Base-by-base conservation (phyloP, 768 basidiomycete genomes). In the Mycena sanguinolenta region DNA sequence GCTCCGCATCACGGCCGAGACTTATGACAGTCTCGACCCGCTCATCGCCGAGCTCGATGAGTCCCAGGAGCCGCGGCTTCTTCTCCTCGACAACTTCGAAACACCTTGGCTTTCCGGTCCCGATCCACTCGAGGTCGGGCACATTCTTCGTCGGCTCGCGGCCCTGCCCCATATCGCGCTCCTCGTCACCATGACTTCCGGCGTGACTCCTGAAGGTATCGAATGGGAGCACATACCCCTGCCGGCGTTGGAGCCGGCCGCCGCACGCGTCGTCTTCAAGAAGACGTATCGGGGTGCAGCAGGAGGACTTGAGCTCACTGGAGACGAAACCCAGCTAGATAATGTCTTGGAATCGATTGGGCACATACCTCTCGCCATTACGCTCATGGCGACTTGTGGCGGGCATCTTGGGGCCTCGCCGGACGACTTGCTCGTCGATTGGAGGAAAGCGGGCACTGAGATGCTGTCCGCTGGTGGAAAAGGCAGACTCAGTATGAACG, bases 51-150 rank as follows among this genome's bases (percentile, higher is more conserved):
- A 77, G 58, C 77, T 80, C 23, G 53, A 69, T 30, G 50, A 63
- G 27, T 68, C 75, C 14, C 70, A 69, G 21, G 71, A 74, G 6
- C 78, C 75, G 8, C 70, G 79, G 12, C 52, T 84, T 25, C 36
- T 85, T 25, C 65, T 84, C 23, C 73, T 85, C 16, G 83, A 84
- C 64, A 82, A 84, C 61, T 82, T 85, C 62, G 84, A 85, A 74
- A 82, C 83, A 7, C 77, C 81, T 4, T 83, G 82, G 83, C 39
- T 67, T 9, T 67, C 65, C 4, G 76, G 82, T 64, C 32, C 72
- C 67, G 10, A 46, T n/a, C 44, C 5, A 62, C 69, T 62, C 21
- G 66, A 74, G n/a, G 74, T 83, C 39, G 74, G 76, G 28, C 64
- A 70, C 38, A 67, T 81, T 19, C 69, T 83, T 17, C 53, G 69